Base-by-base conservation (phyloP, 192 early-diverging fungal genomes). In the Linnemannia elongata region DNA sequence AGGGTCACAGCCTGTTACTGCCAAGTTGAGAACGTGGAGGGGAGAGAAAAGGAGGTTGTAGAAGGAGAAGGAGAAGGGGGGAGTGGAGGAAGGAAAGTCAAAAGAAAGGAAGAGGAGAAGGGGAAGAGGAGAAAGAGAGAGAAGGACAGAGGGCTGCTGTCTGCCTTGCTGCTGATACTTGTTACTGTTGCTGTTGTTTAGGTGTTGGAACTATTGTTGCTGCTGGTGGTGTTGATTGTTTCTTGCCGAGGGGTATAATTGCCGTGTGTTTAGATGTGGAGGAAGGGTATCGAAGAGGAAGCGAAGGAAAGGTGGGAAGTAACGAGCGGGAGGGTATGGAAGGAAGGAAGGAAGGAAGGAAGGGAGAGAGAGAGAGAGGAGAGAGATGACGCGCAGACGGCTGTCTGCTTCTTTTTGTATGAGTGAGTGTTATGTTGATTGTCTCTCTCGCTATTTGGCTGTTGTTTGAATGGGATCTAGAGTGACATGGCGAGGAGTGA, bases 111-210 rank as follows among this genome's bases (percentile, higher is more conserved):
- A 6, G 7, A 6, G 6, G 22, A 35, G 15, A 49, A 33, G 36
- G 33, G 35, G 15, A 20, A 4, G 4, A 38, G 68, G 38, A 18
- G n/a, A 38, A 6, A 69, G 33, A 33, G 6, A 33, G 30, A 3
- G 35, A 24, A 2, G 17, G 49, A 52, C 4, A 52, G 47, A 49
- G 47, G 49, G 17, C 44, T 52, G 49, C 49, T 52, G 18, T 20
- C 49, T 4, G 18, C 49, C 49, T 52, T 27, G 52, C 1, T 52
- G 57, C n/a, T 22, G 18, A 0, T 4, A n/a, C 12, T n/a, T 57
- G 75, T 3, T 76, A 57, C 18, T 76, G 55, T 42, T 63, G 75
- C 35, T 76, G 75, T 66, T 76, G 75, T 42, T 63, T 41, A 7
- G 33, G 52, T 39, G 75, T 42, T 39, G 38, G 1, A 3, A 39